phyloP scores from a whole-genome alignment of 495 filamentous ascomycete species.

The Aspergillus bertholletiae region DNA sequence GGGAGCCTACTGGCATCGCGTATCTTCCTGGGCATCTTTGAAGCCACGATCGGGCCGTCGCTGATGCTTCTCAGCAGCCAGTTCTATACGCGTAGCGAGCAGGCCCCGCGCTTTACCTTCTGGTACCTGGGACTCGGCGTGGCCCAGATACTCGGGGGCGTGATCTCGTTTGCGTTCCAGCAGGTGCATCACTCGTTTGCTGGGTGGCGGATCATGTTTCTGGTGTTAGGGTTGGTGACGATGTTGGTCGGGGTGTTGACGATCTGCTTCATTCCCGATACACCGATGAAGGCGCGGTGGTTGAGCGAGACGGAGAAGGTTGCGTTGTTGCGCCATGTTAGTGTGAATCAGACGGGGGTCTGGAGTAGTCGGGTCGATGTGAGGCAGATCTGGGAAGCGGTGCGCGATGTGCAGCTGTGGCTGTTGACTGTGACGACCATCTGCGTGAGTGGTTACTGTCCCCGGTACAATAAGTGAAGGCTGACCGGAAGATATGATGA shows the following conservation, averaged over 20 bases:
- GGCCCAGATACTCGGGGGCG: constrained; percentile 59
- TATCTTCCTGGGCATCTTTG: constrained; percentile 64
- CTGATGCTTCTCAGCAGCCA: constrained; percentile 46
- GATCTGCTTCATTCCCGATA: constrained; percentile 47
- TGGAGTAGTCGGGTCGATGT: constrained; percentile 52
- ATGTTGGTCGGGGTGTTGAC: constrained; percentile 28
- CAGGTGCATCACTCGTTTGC: neutral
- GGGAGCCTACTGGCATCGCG: constrained; percentile 27
- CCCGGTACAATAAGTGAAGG: neutral
- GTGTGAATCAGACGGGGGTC: constrained; percentile 51
- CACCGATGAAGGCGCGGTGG: constrained; percentile 40
- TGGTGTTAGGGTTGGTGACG: constrained; percentile 37
- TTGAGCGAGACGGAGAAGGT: constrained; percentile 43
- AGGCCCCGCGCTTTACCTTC: constrained; percentile 38
- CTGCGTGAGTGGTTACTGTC: neutral
- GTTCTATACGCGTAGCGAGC: constrained; percentile 63
- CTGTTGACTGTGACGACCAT: neutral
- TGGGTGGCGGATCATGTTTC: constrained; percentile 37
- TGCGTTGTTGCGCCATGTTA: constrained; percentile 51
- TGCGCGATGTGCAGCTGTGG: neutral
- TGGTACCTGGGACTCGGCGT: constrained; percentile 66
- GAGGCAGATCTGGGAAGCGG: constrained; percentile 38
- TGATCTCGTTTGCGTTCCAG: constrained; percentile 44
- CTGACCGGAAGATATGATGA: neutral
- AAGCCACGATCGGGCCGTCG: constrained; percentile 58